Evolutionary conservation across 225 moss, liverwort and hornwort species (phyloP).

Genomic region (Rhytidiadelphus loreus): DNA sequence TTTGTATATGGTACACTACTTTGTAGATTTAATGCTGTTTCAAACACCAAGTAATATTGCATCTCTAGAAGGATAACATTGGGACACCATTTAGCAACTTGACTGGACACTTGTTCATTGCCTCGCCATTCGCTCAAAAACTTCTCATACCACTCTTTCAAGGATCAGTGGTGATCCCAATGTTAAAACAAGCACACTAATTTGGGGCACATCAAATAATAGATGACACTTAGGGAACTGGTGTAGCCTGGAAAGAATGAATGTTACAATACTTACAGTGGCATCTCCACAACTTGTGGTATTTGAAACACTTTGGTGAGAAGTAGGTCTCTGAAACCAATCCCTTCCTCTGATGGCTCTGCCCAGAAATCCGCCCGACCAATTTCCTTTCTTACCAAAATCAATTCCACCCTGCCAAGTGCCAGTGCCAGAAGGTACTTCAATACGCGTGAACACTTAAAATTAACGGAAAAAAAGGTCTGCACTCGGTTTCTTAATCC

Average conservation of each 20-base stretch:
- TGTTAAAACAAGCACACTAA: not conserved
- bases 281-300: not conserved
- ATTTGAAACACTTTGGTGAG: not conserved
- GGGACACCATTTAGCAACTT: not conserved
- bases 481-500: not conserved
- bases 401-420: conserved; percentile 5
- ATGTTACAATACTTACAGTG: not conserved
- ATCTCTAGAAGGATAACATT: not conserved
- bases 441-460: not conserved
- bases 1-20: not conserved
- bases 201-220: not conserved
- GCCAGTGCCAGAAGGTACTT: not conserved
- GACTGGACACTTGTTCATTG: not conserved
- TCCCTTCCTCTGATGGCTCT: conserved; percentile 8
- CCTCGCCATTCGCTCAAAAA: not conserved
- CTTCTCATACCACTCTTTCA: not conserved
- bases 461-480: not conserved
- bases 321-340: conserved; percentile 6
- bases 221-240: not conserved
- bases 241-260: not conserved
- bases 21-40: not conserved
- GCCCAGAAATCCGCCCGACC: conserved; percentile 8
- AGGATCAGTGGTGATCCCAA: not conserved
- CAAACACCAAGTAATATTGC: not conserved
- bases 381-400: conserved; percentile 15